Evolutionary conservation across 1,284 basidiomycete species (phyloP), one percentile per base, ranked within the genome.

Genomic region (Ceratobasidium sp.): DNA sequence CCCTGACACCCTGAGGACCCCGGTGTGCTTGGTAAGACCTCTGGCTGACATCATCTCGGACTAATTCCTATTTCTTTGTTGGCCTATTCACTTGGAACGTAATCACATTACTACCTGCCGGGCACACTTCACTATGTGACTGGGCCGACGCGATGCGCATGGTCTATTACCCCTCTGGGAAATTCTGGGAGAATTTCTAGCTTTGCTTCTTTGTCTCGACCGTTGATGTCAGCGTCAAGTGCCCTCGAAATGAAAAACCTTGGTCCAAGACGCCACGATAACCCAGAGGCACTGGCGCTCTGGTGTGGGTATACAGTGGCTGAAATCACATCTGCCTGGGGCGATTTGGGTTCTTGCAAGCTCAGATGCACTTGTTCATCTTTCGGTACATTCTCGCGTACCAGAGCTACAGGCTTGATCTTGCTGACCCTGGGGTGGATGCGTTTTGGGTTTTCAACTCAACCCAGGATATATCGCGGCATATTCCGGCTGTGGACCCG

Each of bases 31-130:
- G 34, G n/a, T 32, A 43, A 40, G 34, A 25, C 66, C 32, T 54
- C 19, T 43, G 25, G 43, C 65, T 75, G 71, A 75, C 71, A 65
- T 75, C 71, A 75, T 75, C 71, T 40, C 54, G 51, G 71, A 75
- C 71, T 65, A 75, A 74, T 40, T 46, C 19, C 46, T 25, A 62
- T 17, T 51, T 29, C 43, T 61, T 43, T 37, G 43, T 8, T n/a
- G 13, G 9, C 62, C 29, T 71, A 32, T 40, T 29, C 37, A n/a
- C 66, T 66, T 43, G 49, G 19, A 40, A 54, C 66, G 66, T 68
- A 68, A 68, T 68, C 3, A 34, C 25, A 29, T 29, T 29, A 29
- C 29, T 29, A 51, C 34, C 64, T 51, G 32, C 15, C n/a, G 32
- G 49, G 32, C 19, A 54, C 25, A 46, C 34, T 32, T 34, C 25